Evolutionary conservation across 352 stramenopile genomes (phyloP).

Genomic region (Phytophthora constricta): DNA sequence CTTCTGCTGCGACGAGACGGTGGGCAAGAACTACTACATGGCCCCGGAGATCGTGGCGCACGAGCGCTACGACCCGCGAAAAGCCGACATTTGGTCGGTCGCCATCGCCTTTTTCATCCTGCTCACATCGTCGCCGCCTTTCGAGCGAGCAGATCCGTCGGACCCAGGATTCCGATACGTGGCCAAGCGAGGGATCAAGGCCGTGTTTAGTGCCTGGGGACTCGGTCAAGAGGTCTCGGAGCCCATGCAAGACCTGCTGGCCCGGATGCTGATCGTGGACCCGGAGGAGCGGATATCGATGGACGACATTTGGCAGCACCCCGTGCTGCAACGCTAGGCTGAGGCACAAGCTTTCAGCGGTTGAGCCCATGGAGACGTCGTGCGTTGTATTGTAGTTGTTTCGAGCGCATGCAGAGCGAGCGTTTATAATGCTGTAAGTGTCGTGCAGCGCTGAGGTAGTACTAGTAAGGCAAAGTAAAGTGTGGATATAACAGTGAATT

Average conservation of each 20-base stretch:
- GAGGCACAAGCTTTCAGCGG: slow-evolving; percentile 30
- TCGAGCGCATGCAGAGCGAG: too few relatives aligned
- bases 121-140: slow-evolving; percentile 92
- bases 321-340: slow-evolving; percentile 40
- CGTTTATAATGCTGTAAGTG: too few relatives aligned
- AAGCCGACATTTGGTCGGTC: slow-evolving; percentile 93
- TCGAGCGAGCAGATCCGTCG: slow-evolving; percentile 84
- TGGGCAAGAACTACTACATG: slow-evolving; percentile 98
- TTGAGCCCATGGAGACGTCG: slow-evolving; percentile 35
- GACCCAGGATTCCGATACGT: slow-evolving; percentile 92
- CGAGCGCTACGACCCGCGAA: slow-evolving; percentile 91
- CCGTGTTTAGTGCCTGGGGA: slow-evolving; percentile 77
- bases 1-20: slow-evolving; percentile 63
- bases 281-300: slow-evolving; percentile 63
- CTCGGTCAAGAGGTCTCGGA: slow-evolving; percentile 51
- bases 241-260: slow-evolving; percentile 73
- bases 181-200: slow-evolving; percentile 69
- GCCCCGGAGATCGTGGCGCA: slow-evolving; percentile 92
- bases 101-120: slow-evolving; percentile 96
- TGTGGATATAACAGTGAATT: too few relatives aligned
- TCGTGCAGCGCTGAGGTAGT: too few relatives aligned
- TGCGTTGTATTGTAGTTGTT: not conserved
- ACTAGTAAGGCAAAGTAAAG: too few relatives aligned
- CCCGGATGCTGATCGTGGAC: slow-evolving; percentile 74
- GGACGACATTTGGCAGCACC: slow-evolving; percentile 68